Evolutionary conservation across 1,284 basidiomycete species (phyloP), one percentile per base, ranked within the genome.

Genomic region (Trichosporon faecale): DNA sequence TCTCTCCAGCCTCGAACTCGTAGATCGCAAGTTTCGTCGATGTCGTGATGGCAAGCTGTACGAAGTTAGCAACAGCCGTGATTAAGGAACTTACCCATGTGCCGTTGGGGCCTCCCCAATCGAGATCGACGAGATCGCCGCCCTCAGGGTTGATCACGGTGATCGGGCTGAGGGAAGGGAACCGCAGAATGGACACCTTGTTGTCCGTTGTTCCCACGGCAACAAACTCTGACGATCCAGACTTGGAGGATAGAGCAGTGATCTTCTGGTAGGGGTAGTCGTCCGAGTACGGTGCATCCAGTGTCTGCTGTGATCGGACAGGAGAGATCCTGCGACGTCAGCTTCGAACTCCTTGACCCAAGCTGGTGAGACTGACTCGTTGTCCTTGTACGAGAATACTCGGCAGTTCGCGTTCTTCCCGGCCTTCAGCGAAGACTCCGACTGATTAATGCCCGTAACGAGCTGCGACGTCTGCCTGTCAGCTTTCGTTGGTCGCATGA

Each of bases 361-460:
- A 33, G 67, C 31, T 35, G 55, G 29, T 44, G 52, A 29, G 14
- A 76, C 80, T 61, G 29, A 84, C 91, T 86, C 87, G 69, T 89
- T 85, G 23, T 90, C 87, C 64, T 85, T 83, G 68, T 91, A 85
- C 11, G 78, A 82, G 78, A 89, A 94, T 44, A 90, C 84, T 64
- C 94, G 88, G 79, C 93, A 93, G 74, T 97, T 94, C 78, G 91
- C 86, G 76, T 96, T 97, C 72, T 86, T 83, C 1, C 90, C 91
- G 23, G 84, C 86, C 76, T 87, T 80, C 29, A 95, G 80, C 66
- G 86, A 85, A 29, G 90, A 88, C 44, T 85, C 82, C 0, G 90
- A 83, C 71, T 91, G 92, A 80, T 96, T 97, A 73, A 96, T 88
- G 14, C 95, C 95, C 71, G 93, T 95, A 1, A 91, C 86, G 66